A percentile compares a stretch with the other conserved stretches of the same genome.
Conservation (phyloP, 2,329 filamentous ascomycete species). For the Shiraia bambusicola region DNA sequence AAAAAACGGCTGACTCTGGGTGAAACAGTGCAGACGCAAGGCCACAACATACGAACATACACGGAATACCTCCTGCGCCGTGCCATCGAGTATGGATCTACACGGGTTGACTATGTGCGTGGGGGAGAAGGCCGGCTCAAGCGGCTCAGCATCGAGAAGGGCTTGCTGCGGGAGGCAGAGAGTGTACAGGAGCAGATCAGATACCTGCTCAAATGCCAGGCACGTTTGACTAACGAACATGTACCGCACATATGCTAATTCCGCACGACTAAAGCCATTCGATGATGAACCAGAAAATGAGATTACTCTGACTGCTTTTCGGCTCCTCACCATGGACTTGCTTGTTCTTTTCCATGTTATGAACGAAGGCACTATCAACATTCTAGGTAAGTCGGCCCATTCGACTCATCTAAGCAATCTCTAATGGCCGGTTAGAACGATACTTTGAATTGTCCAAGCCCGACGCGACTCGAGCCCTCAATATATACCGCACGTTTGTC, state of each 20-base stretch:
- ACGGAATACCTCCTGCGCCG: constrained; percentile 82
- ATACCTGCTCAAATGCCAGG: constrained; percentile 85
- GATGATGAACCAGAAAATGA: constrained; percentile 91
- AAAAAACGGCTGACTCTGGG: constrained; percentile 41
- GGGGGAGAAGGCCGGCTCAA: constrained; percentile 80
- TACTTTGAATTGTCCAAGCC: constrained; percentile 98
- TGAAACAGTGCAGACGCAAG: constrained; percentile 85
- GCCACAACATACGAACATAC: constrained; percentile 91
- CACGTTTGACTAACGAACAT: constrained; percentile 47
- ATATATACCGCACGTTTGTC: constrained; percentile 89
- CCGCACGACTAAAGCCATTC: constrained; percentile 62
- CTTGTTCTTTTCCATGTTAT: constrained; percentile 89
- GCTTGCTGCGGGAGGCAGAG: constrained; percentile 87
- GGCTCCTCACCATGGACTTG: constrained; percentile 85
- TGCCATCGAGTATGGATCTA: constrained; percentile 78
- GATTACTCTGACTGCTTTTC: constrained; percentile 91
- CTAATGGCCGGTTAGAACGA: constrained; percentile 62
- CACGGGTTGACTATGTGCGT: constrained; percentile 87
- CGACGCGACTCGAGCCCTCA: constrained; percentile 87
- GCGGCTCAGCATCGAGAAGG: constrained; percentile 85
- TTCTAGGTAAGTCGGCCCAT: constrained; percentile 66
- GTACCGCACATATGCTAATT: constrained; percentile 1
- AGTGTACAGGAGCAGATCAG: constrained; percentile 83
- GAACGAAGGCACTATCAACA: constrained; percentile 96
- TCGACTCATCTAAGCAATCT: constrained; percentile 1